A percentile compares a stretch with the other conserved stretches of the same genome.
These are phyloP conservation scores for Pseudogymnoascus sp. DNA, from an alignment of 2,329 filamentous ascomycete species.

Conservation along the genomic window DNA sequence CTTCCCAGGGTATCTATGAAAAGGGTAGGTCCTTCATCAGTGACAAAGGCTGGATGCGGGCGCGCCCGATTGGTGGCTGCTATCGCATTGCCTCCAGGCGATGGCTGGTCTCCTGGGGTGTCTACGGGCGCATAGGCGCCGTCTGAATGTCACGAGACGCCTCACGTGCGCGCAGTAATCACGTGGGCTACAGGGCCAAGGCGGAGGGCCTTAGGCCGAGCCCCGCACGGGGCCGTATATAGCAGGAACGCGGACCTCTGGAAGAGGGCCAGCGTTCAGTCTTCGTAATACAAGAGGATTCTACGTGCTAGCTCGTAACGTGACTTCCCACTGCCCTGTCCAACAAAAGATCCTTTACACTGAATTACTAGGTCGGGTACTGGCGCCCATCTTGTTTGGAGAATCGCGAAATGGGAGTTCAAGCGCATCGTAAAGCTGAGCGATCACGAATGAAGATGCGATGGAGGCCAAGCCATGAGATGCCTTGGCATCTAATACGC, in stretches of 20 bases:
- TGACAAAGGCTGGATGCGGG: background rate
- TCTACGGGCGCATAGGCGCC: background rate
- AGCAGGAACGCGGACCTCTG: no score
- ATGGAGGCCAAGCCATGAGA: background rate
- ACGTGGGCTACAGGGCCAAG: no score
- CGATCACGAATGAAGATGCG: background rate
- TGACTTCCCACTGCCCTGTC: no score
- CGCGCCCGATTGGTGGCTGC: background rate
- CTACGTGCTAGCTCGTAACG: no score
- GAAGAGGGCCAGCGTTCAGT: no score
- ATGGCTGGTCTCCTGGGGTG: background rate
- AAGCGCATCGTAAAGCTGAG: background rate
- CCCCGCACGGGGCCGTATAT: no score
- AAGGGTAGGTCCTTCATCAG: background rate
- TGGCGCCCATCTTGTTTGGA: background rate
- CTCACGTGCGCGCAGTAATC: no score
- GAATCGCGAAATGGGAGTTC: background rate
- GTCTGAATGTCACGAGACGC: no score
- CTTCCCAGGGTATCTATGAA: background rate
- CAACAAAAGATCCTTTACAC: no score
- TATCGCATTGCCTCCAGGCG: background rate
- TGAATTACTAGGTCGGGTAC: background rate
- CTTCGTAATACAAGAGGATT: no score
- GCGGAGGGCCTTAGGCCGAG: no score
- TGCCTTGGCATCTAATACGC: background rate